Percentiles rank a stretch among this genome's conserved stretches.
Evolutionary conservation across 139 green algal species (phyloP).

Genomic region (Tetraselmis chui): DNA sequence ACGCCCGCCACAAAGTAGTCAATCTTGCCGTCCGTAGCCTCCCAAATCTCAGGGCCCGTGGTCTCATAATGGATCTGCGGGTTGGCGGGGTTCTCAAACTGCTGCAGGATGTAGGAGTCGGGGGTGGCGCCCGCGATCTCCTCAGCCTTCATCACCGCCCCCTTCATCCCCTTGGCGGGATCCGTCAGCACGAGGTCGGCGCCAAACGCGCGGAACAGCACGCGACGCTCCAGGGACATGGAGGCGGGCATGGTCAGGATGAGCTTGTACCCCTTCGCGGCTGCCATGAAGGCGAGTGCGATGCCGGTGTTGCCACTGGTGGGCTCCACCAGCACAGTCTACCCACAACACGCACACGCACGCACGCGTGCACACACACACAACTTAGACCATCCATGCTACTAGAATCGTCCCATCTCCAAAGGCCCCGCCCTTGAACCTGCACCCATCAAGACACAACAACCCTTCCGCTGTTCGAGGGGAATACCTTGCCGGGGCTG

Average conservation of each 20-base stretch:
- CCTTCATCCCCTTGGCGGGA: conserved; percentile 74
- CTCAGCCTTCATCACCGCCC: conserved; percentile 44
- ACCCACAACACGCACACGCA: background rate
- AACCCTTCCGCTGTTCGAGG: background rate
- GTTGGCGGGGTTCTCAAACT: conserved; percentile 69
- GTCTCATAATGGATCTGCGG: conserved; percentile 32
- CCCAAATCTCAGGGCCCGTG: conserved; percentile 36
- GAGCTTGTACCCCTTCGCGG: conserved; percentile 37
- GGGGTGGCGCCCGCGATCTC: conserved; percentile 44
- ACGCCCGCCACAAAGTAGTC: conserved; percentile 53
- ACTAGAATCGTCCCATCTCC: background rate
- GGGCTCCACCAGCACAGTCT: conserved; percentile 90
- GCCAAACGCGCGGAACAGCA: conserved; percentile 28
- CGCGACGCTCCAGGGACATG: conserved; percentile 21
- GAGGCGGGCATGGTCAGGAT: conserved; percentile 24
- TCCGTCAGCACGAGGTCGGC: conserved; percentile 52
- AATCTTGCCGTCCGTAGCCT: conserved; percentile 16
- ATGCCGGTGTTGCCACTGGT: conserved; percentile 49
- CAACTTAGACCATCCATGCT: background rate
- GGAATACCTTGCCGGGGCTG: conserved; percentile 65
- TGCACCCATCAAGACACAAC: background rate
- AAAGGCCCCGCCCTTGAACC: background rate
- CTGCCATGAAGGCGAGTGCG: conserved; percentile 30
- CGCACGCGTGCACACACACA: background rate
- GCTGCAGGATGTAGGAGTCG: conserved; percentile 58